Conservation (phyloP, 805 yeast species). For the Yamadazyma laniorum region DNA sequence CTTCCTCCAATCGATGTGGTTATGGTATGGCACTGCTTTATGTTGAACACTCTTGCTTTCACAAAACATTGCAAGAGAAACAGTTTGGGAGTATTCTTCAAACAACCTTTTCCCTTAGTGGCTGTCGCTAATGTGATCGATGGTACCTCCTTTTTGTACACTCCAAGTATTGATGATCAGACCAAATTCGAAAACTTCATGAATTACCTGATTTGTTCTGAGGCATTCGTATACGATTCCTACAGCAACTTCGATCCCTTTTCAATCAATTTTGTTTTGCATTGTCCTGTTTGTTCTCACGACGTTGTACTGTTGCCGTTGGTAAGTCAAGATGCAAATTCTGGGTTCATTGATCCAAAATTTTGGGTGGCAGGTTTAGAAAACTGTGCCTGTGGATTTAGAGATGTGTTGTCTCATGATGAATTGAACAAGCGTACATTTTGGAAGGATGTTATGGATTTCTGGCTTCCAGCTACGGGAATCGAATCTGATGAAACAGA, state of each 20-base stretch:
- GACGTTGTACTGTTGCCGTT: constrained; percentile 9
- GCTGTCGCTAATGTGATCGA: constrained; percentile 9
- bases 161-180: constrained; percentile 3
- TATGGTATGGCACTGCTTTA: constrained; percentile 24
- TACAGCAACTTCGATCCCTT: constrained; percentile 7
- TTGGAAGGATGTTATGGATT: constrained; percentile 8
- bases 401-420: constrained; percentile 16
- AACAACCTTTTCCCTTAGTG: constrained; percentile 20
- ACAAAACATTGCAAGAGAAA: constrained; percentile 17
- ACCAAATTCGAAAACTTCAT: constrained; percentile 2
- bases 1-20: constrained; percentile 24
- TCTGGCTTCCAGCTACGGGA: constrained; percentile 1
- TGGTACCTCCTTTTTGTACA: constrained; percentile 7
- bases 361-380: constrained; percentile 4
- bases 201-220: background rate
- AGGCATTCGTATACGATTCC: constrained; percentile 4
- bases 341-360: constrained; percentile 14
- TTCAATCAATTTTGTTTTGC: constrained; percentile 3
- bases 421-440: constrained; percentile 21
- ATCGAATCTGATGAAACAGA: background rate
- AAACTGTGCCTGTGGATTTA: constrained; percentile 17
- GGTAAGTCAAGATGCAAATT: constrained; percentile 2
- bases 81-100: constrained; percentile 16
- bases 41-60: constrained; percentile 18
- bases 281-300: constrained; percentile 16